A percentile compares a stretch with the other conserved stretches of the same genome.
Conservation (phyloP, 148 eudicot genomes). For the Drosera capensis region DNA sequence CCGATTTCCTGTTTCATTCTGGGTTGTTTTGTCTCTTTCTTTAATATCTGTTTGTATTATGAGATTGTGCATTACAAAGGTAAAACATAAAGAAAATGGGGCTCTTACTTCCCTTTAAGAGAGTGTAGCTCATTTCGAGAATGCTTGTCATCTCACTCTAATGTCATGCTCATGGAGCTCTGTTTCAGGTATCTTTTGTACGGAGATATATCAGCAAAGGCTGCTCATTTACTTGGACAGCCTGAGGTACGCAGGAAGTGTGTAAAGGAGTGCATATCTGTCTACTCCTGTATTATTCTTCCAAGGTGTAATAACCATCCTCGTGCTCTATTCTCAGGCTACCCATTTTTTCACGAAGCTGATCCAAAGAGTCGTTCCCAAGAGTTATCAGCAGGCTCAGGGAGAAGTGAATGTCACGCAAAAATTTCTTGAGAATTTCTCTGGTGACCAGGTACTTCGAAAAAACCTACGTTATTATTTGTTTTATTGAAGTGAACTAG, state of each 20-base stretch:
- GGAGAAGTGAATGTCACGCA: conserved; percentile 78
- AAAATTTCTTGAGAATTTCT: conserved; percentile 88
- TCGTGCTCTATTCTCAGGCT: conserved; percentile 27
- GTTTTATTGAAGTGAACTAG: background rate
- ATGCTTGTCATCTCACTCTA: background rate
- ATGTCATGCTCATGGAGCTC: background rate
- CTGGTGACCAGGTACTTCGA: conserved; percentile 80
- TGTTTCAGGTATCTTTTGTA: conserved; percentile 71
- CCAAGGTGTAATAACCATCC: background rate
- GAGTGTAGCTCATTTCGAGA: too few relatives aligned
- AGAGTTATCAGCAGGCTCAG: conserved; percentile 84
- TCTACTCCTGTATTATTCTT: background rate
- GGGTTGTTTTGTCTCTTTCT: background rate
- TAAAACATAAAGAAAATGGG: too few relatives aligned
- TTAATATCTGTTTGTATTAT: too few relatives aligned
- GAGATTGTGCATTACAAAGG: too few relatives aligned
- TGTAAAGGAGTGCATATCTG: background rate
- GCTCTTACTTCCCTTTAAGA: too few relatives aligned
- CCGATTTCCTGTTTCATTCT: conserved; percentile 1
- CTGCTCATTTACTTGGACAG: conserved; percentile 68
- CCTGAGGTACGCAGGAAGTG: conserved; percentile 54
- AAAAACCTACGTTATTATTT: background rate
- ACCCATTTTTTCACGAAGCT: conserved; percentile 69
- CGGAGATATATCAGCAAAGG: conserved; percentile 76
- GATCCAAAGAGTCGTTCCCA: conserved; percentile 90